Evolutionary conservation across 495 filamentous ascomycete species (phyloP), one percentile per base, ranked within the genome.

Genomic region (Aspergillus cavernicola): DNA sequence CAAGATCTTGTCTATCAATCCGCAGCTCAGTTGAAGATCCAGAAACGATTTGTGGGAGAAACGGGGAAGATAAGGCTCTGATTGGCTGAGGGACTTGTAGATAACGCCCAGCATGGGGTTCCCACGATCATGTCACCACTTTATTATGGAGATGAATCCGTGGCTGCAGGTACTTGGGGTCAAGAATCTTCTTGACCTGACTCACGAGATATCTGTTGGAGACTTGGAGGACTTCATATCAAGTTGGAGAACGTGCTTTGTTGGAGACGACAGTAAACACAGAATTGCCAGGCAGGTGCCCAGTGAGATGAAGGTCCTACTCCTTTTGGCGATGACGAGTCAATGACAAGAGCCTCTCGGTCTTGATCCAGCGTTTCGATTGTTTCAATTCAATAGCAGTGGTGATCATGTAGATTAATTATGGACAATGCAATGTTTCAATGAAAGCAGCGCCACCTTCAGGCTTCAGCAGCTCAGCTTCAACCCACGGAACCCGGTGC

Each of bases 11-110:
- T 38, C 44, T 50, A 50, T 50, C 45, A 37, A 43, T 19, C 11
- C 11, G 9, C 9, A 15, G 22, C 26, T 4, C 3, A 24, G 31
- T 36, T 36, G 29, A 28, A 23, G 23, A 35, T 35, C 16, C 41
- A 56, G 49, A 41, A 50, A 50, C 15, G 39, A 54, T 54, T 53
- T 54, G 56, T 58, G 31, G 15, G 45, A 40, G 50, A 48, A 46
- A 54, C 31, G 35, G 10, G 26, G 39, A 13, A 50, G 57, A 59
- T 59, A 59, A 55, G 52, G 13, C 9, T 22, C 26, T 55, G 42
- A 59, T 59, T 59, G 57, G 57, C 29, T 22, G 24, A 1, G 16
- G 24, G 7, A 9, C 5, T 13, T 1, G 20, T 20, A 54, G 52
- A 58, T 58, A 58, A 58, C 19, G 31, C 45, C 45, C 20, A 48